Conservation (phyloP, 352 stramenopile species). For the Globisporangium canariense region DNA sequence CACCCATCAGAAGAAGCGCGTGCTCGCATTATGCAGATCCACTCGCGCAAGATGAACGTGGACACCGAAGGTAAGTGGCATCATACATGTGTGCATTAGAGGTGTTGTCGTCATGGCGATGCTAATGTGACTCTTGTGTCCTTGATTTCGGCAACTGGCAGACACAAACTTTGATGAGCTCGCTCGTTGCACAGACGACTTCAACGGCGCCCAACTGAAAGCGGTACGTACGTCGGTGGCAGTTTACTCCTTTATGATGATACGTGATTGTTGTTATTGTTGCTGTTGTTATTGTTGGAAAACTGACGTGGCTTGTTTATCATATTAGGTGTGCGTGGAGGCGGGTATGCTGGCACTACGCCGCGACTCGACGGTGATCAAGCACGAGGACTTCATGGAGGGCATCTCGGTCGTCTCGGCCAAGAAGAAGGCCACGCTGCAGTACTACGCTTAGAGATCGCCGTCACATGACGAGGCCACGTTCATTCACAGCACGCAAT, state of each 20-base stretch:
- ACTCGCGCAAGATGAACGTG: slow-evolving; percentile 97
- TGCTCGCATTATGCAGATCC: slow-evolving; percentile 96
- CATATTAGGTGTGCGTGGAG: slow-evolving; percentile 92
- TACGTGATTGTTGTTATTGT: too few relatives aligned
- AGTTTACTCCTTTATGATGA: background rate
- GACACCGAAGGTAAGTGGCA: slow-evolving; percentile 66
- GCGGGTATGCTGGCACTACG: slow-evolving; percentile 97
- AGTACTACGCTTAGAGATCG: slow-evolving; percentile 94
- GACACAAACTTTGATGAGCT: slow-evolving; percentile 98
- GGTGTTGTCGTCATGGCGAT: background rate
- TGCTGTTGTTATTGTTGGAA: too few relatives aligned
- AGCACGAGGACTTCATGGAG: slow-evolving; percentile 99
- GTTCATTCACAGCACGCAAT: background rate
- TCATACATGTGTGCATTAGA: background rate
- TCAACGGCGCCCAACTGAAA: slow-evolving; percentile 98
- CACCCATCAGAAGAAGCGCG: slow-evolving; percentile 97
- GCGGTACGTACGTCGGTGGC: slow-evolving; percentile 52
- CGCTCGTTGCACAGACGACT: slow-evolving; percentile 97
- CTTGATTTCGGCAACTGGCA: slow-evolving; percentile 6
- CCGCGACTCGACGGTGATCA: slow-evolving; percentile 93
- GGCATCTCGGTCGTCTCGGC: slow-evolving; percentile 96
- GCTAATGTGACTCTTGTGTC: background rate
- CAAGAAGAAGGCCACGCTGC: slow-evolving; percentile 97
- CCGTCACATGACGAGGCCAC: too few relatives aligned
- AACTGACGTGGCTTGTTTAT: background rate